A percentile compares a stretch with the other conserved stretches of the same genome.
Conservation (phyloP, 2,329 filamentous ascomycete species). For the Verticillium klebahnii region DNA sequence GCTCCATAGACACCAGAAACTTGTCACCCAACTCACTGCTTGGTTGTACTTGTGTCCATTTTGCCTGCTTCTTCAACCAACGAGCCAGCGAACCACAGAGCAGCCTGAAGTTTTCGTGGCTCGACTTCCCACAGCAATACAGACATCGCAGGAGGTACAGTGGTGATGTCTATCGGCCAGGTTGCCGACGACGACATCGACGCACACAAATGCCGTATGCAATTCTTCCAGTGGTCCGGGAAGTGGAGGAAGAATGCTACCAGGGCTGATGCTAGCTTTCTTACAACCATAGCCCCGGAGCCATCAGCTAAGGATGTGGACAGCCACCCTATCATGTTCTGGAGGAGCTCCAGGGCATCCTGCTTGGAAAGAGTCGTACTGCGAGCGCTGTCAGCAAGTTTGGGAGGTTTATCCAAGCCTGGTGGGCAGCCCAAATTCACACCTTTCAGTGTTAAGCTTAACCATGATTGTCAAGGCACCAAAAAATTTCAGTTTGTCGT, state of each 20-base stretch:
- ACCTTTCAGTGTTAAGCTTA: slow-evolving; percentile 91
- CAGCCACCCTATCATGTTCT: slow-evolving; percentile 60
- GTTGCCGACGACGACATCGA: neutral
- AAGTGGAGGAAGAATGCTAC: slow-evolving; percentile 73
- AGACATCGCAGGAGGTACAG: slow-evolving; percentile 32
- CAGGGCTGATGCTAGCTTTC: slow-evolving; percentile 73
- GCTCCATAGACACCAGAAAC: no score
- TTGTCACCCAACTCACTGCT: slow-evolving; percentile 37
- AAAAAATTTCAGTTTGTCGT: slow-evolving; percentile 82
- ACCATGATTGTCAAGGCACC: slow-evolving; percentile 89
- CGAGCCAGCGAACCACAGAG: slow-evolving; percentile 60
- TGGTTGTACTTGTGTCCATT: slow-evolving; percentile 56
- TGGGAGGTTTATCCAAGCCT: neutral
- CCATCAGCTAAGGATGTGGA: slow-evolving; percentile 46
- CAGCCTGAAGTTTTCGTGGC: slow-evolving; percentile 47
- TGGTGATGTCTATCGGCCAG: slow-evolving; percentile 20
- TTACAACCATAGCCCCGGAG: slow-evolving; percentile 57
- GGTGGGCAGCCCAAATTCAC: neutral
- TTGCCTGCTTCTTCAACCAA: slow-evolving; percentile 66
- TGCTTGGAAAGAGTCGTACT: slow-evolving; percentile 49
- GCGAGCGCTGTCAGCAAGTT: neutral
- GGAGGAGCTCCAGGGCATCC: slow-evolving; percentile 54
- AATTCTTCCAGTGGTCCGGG: slow-evolving; percentile 61
- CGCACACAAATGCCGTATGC: slow-evolving; percentile 50
- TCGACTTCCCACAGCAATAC: slow-evolving; percentile 5